These are phyloP conservation scores for Aspergillus brunneoviolaceus DNA, from an alignment of 2,329 filamentous ascomycete genomes.

Conservation along the genomic window DNA sequence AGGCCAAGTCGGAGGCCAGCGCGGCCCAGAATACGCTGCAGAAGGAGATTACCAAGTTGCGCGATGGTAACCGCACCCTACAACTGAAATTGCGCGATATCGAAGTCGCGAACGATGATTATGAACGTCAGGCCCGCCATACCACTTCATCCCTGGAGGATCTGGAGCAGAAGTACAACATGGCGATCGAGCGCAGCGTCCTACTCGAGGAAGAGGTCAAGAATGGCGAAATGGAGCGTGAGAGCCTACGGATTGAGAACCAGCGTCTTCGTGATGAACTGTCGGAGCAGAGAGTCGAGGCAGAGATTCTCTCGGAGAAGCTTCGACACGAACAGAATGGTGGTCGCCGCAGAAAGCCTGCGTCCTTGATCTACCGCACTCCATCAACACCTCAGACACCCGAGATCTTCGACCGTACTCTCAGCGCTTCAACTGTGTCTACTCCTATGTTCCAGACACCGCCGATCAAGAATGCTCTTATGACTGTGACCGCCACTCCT, in stretches of 20 bases:
- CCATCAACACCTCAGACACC: conserved; percentile 62
- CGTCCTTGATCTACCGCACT: conserved; percentile 48
- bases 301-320: conserved; percentile 92
- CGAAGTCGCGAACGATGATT: conserved; percentile 97
- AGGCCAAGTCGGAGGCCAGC: conserved; percentile 85
- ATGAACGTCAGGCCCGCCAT: conserved; percentile 92
- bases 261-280: conserved; percentile 89
- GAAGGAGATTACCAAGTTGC: conserved; percentile 90
- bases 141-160: conserved; percentile 95
- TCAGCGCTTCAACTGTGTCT: conserved; percentile 77
- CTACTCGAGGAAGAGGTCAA: conserved; percentile 95
- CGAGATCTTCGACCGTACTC: conserved; percentile 68
- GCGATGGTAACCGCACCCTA: conserved; percentile 77
- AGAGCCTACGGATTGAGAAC: conserved; percentile 81
- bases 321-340: conserved; percentile 66
- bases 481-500: conserved; percentile 72
- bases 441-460: conserved; percentile 89
- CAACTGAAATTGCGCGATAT: conserved; percentile 87
- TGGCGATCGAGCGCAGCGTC: conserved; percentile 85
- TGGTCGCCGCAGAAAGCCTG: conserved; percentile 53
- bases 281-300: conserved; percentile 89
- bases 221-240: conserved; percentile 86
- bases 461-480: conserved; percentile 66
- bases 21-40: conserved; percentile 81
- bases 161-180: conserved; percentile 94